Conservation (phyloP, 768 basidiomycete genomes). For the Amanita fuliginea region DNA sequence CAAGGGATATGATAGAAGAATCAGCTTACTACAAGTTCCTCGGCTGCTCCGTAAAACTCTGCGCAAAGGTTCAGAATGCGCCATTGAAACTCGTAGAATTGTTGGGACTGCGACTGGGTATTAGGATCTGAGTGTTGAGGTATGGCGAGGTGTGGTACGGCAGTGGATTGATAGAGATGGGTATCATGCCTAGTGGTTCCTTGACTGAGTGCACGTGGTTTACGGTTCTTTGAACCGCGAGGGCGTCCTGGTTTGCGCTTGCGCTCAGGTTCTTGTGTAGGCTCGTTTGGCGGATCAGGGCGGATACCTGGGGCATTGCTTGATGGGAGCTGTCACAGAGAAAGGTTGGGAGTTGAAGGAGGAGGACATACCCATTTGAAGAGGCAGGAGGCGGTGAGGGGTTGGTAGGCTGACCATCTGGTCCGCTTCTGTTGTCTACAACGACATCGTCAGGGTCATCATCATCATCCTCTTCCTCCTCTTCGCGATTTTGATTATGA, state of each 20-base stretch:
- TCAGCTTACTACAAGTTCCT: constrained; percentile 68
- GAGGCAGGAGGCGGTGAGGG: constrained; percentile 14
- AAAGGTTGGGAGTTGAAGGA: too few species aligned
- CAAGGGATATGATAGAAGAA: not conserved
- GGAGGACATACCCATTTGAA: too few species aligned
- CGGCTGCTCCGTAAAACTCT: constrained; percentile 79
- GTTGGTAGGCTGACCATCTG: constrained; percentile 27
- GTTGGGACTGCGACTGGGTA: constrained; percentile 45
- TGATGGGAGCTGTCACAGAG: not conserved
- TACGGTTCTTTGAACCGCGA: constrained; percentile 69
- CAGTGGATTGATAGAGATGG: constrained; percentile 30
- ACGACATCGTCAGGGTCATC: constrained; percentile 57
- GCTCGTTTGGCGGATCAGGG: constrained; percentile 16
- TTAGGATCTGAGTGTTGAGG: constrained; percentile 40
- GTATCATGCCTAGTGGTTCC: constrained; percentile 24
- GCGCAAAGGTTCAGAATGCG: constrained; percentile 71
- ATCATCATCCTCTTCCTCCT: constrained; percentile 44
- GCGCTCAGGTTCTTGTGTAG: constrained; percentile 24
- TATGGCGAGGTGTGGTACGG: constrained; percentile 19
- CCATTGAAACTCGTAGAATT: constrained; percentile 84
- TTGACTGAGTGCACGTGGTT: constrained; percentile 21
- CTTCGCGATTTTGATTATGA: constrained; percentile 12
- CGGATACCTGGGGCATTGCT: constrained; percentile 16
- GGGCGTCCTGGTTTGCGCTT: constrained; percentile 75
- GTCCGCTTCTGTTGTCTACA: constrained; percentile 44